These are phyloP conservation scores for Euphorbia lathyris DNA, from an alignment of 345 rosid genomes.

Conservation along the genomic window DNA sequence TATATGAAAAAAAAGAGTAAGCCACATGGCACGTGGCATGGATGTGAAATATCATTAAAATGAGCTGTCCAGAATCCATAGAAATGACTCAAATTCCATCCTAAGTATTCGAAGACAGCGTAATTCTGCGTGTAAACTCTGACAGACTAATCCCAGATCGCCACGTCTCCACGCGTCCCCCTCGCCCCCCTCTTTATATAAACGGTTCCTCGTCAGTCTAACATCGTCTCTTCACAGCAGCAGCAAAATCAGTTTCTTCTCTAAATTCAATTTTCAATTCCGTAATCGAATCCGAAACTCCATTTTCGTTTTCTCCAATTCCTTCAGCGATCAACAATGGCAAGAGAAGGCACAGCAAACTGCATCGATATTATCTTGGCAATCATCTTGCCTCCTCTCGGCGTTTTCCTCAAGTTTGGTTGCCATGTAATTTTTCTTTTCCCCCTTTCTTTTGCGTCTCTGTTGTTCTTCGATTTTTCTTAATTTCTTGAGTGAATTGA, in stretches of 20 bases:
- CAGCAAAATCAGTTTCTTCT: neutral
- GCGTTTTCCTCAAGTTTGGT: constrained; percentile 80
- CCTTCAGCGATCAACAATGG: constrained; percentile 19
- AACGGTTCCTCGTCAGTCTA: neutral
- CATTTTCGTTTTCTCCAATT: too few species aligned
- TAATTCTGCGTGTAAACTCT: neutral
- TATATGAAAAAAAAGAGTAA: neutral
- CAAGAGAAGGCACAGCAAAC: constrained; percentile 37
- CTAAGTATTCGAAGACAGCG: neutral
- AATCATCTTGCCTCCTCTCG: constrained; percentile 86
- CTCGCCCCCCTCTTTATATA: neutral
- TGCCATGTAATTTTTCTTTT: constrained; percentile 40
- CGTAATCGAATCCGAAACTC: neutral
- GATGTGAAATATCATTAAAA: neutral
- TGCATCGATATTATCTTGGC: constrained; percentile 74
- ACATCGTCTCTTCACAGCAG: neutral
- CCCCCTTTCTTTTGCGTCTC: too few species aligned
- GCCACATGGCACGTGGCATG: constrained; percentile 8
- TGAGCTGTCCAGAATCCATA: constrained; percentile 5
- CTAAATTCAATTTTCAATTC: too few species aligned
- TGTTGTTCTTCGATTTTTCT: too few species aligned
- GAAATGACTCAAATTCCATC: too few species aligned
- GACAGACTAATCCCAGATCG: neutral
- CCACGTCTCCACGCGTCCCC: neutral
- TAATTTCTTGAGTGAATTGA: too few species aligned